Evolutionary conservation across 257 asterid species (phyloP), one percentile per base, ranked within the genome.

Genomic region (Solanum megistacrolobum): DNA sequence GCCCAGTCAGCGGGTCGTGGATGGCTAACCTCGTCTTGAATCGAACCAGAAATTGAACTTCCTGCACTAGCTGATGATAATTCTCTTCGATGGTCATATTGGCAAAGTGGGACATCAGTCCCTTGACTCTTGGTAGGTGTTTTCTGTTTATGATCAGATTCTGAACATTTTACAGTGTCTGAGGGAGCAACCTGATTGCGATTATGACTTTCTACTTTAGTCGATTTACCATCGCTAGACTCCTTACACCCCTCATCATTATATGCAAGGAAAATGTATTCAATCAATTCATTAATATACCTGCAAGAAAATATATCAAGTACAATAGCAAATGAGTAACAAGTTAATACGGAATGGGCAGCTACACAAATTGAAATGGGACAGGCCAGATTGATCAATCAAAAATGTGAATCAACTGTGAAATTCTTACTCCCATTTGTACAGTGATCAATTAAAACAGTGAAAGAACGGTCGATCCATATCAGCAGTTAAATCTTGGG

Each of bases 241-340:
- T 91, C 95, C 87, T 88, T 89, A 87, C 81, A 87, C 86, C 92
- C 98, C 88, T 92, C 95, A 87, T 89, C 93, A 87, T 93, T 91
- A 90, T 90, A 90, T 83, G 97, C 94, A 89, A 93, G 94, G 89
- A 94, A 87, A 91, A 96, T 91, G 86, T 87, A 93, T 91, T 97
- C 99, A 88, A 97, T 91, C 96, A 97, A 91, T 91, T 97, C 98
- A 92, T 96, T 97, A 86, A 96, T 93, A 89, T 95, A 97, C 97
- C 99, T 97, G 93, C 86, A 79, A 86, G 69, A 27, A 72, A 39
- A 85, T 75, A 62, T 18, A 60, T 13, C 85, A 82, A 82, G 43
- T 82, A 6, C 29, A 31, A 11, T 16, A 82, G 27, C 43, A 48
- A 29, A 46, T 82, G 20, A 46, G 68, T 81, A 60, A 46, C 38